Conservation (phyloP, 2,329 filamentous ascomycete genomes). For the Hansfordia pulvinata region DNA sequence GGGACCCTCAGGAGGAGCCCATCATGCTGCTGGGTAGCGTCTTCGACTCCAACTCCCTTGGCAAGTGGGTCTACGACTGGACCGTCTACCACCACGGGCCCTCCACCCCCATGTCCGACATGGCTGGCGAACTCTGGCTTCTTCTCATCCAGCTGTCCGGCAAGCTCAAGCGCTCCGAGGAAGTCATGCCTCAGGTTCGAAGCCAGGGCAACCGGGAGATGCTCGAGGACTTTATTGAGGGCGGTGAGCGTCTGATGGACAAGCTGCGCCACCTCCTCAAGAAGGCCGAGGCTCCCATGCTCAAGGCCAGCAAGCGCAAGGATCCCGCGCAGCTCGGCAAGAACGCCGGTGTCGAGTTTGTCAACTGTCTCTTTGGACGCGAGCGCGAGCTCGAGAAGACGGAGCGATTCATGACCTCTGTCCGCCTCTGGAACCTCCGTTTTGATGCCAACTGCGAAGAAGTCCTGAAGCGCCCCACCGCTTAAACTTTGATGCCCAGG, state of each 20-base stretch:
- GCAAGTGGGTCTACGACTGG: slow-evolving; percentile 99
- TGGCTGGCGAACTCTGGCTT: slow-evolving; percentile 91
- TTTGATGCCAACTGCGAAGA: slow-evolving; percentile 95
- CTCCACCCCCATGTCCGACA: slow-evolving; percentile 70
- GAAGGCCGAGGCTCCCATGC: slow-evolving; percentile 88
- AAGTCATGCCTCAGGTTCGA: slow-evolving; percentile 60
- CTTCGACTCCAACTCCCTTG: slow-evolving; percentile 92
- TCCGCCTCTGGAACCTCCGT: slow-evolving; percentile 80
- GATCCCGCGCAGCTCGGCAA: slow-evolving; percentile 66
- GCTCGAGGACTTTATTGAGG: slow-evolving; percentile 80
- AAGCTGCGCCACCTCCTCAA: slow-evolving; percentile 81
- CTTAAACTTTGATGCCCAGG: too few species aligned
- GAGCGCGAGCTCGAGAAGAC: slow-evolving; percentile 83
- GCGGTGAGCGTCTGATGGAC: slow-evolving; percentile 73
- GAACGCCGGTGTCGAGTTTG: slow-evolving; percentile 87
- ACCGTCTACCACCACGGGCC: slow-evolving; percentile 83
- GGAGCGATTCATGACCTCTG: slow-evolving; percentile 81
- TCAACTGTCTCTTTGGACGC: slow-evolving; percentile 86
- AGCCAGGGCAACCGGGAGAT: slow-evolving; percentile 62
- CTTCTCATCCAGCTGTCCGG: slow-evolving; percentile 85
- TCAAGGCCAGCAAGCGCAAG: slow-evolving; percentile 68
- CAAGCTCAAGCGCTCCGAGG: slow-evolving; percentile 85
- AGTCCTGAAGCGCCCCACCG: too few species aligned
- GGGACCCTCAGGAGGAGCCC: slow-evolving; percentile 88
- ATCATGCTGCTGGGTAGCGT: slow-evolving; percentile 91